These are phyloP conservation scores for Geotrichum citri-aurantii DNA, from an alignment of 1,139 yeast genomes.

Conservation along the genomic window DNA sequence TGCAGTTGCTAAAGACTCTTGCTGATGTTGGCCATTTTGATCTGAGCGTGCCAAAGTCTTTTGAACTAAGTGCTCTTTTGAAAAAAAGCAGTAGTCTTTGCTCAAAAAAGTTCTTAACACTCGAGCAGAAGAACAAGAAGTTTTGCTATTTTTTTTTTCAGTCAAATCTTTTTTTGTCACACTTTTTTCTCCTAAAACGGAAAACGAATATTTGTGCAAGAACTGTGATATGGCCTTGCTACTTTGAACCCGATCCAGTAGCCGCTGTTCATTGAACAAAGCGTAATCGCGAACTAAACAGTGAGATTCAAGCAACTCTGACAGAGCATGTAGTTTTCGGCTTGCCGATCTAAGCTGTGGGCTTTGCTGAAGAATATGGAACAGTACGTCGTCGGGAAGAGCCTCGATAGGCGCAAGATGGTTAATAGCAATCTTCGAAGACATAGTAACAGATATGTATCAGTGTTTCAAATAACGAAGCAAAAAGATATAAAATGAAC, in stretches of 20 bases:
- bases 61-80: conserved; percentile 8
- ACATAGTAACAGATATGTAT: conserved; percentile 34
- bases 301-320: conserved; percentile 16
- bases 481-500: not conserved
- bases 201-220: conserved; percentile 6
- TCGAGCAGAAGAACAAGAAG: conserved; percentile 2
- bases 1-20: not conserved
- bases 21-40: not conserved
- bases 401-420: conserved; percentile 3
- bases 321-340: conserved; percentile 3
- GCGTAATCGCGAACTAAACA: not conserved
- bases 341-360: conserved; percentile 12
- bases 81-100: conserved; percentile 17
- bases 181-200: not conserved
- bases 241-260: conserved; percentile 2
- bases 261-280: conserved; percentile 1
- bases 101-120: conserved; percentile 3
- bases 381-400: conserved; percentile 15
- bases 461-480: not conserved
- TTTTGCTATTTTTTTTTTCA: not conserved
- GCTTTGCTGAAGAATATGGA: conserved; percentile 3
- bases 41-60: not conserved
- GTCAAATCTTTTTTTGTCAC: not conserved
- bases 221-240: conserved; percentile 7
- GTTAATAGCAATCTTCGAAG: not conserved